phyloP scores from a whole-genome alignment of 768 basidiomycete genomes.

The Tylopilus balloui region DNA sequence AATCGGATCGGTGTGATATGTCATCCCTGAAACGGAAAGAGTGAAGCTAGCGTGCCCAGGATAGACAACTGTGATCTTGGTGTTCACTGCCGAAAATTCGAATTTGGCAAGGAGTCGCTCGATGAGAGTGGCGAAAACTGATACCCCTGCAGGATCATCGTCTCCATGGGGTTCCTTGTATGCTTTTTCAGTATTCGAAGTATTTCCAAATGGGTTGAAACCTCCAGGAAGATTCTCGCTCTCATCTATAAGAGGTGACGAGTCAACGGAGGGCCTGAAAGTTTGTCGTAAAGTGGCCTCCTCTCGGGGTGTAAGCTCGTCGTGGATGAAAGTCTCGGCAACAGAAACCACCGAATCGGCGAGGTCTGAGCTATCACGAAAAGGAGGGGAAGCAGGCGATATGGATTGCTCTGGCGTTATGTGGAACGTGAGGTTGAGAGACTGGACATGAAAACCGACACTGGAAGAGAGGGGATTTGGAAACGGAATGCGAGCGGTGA shows the following conservation, averaged over 20 bases:
- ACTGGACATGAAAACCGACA: constrained; percentile 64
- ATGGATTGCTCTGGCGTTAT: constrained; percentile 29
- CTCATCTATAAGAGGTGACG: constrained; percentile 33
- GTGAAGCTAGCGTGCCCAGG: constrained; percentile 60
- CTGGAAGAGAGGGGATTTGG: constrained; percentile 77
- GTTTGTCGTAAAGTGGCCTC: constrained; percentile 69
- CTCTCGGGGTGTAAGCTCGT: constrained; percentile 71
- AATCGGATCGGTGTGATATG: constrained; percentile 44
- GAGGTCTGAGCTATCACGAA: constrained; percentile 40
- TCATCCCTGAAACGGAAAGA: constrained; percentile 51
- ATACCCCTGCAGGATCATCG: constrained; percentile 67
- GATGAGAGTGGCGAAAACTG: constrained; percentile 74
- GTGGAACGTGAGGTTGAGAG: constrained; percentile 64
- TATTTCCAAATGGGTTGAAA: constrained; percentile 49
- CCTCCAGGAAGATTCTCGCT: constrained; percentile 58
- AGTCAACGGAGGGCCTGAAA: constrained; percentile 44
- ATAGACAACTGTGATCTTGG: constrained; percentile 64
- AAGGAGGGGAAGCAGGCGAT: constrained; percentile 11
- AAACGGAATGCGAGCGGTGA: constrained; percentile 79
- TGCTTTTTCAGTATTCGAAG: constrained; percentile 32
- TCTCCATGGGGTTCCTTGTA: constrained; percentile 34
- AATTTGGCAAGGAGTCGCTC: constrained; percentile 76
- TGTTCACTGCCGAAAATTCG: constrained; percentile 68
- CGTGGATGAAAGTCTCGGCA: constrained; percentile 82
- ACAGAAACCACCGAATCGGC: constrained; percentile 78